A percentile compares a stretch with the other conserved stretches of the same genome.
phyloP scores from a whole-genome alignment of 441 rosid species.

The Melastoma candidum region DNA sequence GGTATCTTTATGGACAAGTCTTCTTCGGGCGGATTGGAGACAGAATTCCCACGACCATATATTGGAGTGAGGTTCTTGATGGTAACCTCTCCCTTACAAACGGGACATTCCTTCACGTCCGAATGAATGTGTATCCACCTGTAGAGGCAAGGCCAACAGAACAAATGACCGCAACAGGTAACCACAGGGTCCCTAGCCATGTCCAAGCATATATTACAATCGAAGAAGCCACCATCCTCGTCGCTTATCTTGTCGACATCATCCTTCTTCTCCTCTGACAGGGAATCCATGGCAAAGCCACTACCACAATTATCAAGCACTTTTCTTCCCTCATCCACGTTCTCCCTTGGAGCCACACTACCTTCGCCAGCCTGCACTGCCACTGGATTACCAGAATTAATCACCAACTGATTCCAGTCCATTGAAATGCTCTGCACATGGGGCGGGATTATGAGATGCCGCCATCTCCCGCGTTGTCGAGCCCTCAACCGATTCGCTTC shows the following conservation, averaged over 20 bases:
- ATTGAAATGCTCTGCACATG: constrained; percentile 44
- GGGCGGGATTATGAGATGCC: constrained; percentile 36
- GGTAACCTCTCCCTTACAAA: constrained; percentile 86
- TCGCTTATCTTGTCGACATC: constrained; percentile 50
- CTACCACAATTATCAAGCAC: constrained; percentile 49
- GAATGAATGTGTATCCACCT: constrained; percentile 69
- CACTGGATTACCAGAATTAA: constrained; percentile 34
- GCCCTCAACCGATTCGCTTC: constrained; percentile 49
- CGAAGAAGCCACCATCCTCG: constrained; percentile 70
- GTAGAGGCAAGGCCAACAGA: constrained; percentile 89
- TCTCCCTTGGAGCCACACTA: constrained; percentile 67
- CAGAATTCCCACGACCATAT: constrained; percentile 68
- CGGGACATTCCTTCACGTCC: constrained; percentile 89
- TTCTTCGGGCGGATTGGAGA: constrained; percentile 44
- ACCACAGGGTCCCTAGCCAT: constrained; percentile 87
- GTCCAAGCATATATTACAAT: constrained; percentile 88
- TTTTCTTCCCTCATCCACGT: constrained; percentile 49
- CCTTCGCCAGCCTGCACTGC: constrained; percentile 85
- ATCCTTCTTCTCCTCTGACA: constrained; percentile 48
- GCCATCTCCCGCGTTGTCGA: constrained; percentile 47
- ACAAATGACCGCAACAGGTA: constrained; percentile 91
- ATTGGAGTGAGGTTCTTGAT: constrained; percentile 72
- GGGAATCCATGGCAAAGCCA: constrained; percentile 46
- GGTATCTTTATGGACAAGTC: constrained; percentile 67
- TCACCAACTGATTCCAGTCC: constrained; percentile 50